Base-by-base conservation (phyloP, 352 stramenopile genomes). In the Hyaloperonospora arabidopsidis region DNA sequence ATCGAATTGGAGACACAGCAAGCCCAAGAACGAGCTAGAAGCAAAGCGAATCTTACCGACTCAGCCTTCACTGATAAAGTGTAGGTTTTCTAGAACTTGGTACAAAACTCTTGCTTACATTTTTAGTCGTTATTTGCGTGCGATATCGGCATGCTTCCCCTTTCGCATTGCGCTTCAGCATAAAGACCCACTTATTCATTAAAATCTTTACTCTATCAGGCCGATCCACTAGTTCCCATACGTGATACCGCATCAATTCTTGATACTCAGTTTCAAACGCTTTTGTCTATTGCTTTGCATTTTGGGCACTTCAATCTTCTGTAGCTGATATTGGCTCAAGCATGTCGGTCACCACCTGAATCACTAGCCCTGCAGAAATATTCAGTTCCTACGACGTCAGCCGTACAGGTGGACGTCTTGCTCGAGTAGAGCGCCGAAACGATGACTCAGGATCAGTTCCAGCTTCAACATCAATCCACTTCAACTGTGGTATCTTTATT, bases 361-460 rank as follows among this genome's bases (percentile, higher is more conserved):
- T 50, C 13, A 49, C 15, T 1, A 57, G 15, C 19, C 11, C 49
- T 28, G 25, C 39, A 19, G 50, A 32, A 17, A 49, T 43, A 12
- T 50, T 15, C 1, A 57, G 7, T 21, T 29, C 32, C 18, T 18
- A 50, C 17, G 44, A 38, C 18, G 1, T 14, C 12, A 44, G 13
- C 0, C 40, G 17, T 14, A 49, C 17, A 56, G 48, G 49, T 0
- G 50, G 18, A 25, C 17, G 18, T 18, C 40, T 2, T 34, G 36
- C 7, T 32, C 34, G 52, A 62, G 67, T 21, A 49, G 63, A 38
- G 49, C 49, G 19, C 22, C 56, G 18, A 23, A 62, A 44, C 1
- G 52, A 59, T 19, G 35, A 8, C n/a, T 23, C 14, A 43, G 21
- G 7, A 52, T 23, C 43, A 45, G 10, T 40, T 12, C 15, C 7